Base-by-base conservation (phyloP, 176 grass and related monocot species). In the Aechmea fasciata region DNA sequence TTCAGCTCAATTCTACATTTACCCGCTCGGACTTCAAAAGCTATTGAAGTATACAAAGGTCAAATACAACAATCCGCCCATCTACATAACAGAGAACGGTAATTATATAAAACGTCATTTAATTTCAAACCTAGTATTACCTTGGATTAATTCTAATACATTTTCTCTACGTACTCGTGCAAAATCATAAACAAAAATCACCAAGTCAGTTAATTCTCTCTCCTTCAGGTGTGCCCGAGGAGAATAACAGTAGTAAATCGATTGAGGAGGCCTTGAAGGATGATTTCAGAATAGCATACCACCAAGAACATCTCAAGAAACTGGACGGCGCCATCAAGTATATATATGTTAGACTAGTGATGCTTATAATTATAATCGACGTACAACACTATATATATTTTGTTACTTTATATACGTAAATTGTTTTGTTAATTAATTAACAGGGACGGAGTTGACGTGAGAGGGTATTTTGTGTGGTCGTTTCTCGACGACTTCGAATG, bases 401-500 rank as follows among this genome's bases (percentile, higher is more conserved):
- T 68, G 12, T 28, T 53, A 8, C 41, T 8, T 54, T 14, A 61
- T 50, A 73, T 73, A 57, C 22, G 5, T 33, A 29, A 4, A 29
- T 9, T 55, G 1, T 11, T 50, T 51, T n/a, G 10, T n/a, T 18
- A 63, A 49, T 66, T n/a, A n/a, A n/a, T n/a, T 28, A 57, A 49
- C 52, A 83, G 80, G 80, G n/a, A 82, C 18, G 87, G 87, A 61
- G 83, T 69, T 3, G 74, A 87, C 6, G 84, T 95, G 4, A 84
- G 63, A 70, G 90, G 83, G 0, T 87, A 90, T 63, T 96, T 86
- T 69, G 63, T 76, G 6, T 94, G 90, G 90, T 84, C 75, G 0
- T 83, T 90, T 33, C 81, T 90, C 78, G 91, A 96, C 76, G 74
- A 78, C 77, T 95, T 84, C 55, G 86, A 95, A 80, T 95, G 86